Evolutionary conservation across 768 basidiomycete genomes (phyloP), one percentile per base, ranked within the genome.

Genomic region (Tremella fuciformis): DNA sequence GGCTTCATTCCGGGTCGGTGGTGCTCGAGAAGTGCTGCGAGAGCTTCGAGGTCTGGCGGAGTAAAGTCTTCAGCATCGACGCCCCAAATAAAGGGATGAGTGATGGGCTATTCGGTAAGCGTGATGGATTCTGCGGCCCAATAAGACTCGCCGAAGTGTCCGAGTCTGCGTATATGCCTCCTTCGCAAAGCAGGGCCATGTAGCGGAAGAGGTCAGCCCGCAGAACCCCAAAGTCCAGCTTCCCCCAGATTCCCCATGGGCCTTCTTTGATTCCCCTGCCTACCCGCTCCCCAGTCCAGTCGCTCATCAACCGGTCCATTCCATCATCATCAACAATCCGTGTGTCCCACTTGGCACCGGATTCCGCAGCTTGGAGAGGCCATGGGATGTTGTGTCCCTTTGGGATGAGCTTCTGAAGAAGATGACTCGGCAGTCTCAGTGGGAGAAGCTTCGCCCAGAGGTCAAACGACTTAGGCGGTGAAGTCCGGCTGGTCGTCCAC

Each of bases 71-170:
- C 46, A 4, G 63, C 63, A 8, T 52, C 38, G 6, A 54, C 13
- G 3, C 63, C 63, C 63, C 63, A 65, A 16, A 65, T 24, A 37
- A 58, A 65, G 9, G 63, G 63, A 41, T 65, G 63, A 21, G 60
- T 49, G n/a, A 65, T 56, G 24, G 63, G 63, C 59, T 61, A 37
- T 21, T 6, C 16, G 34, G 13, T 42, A 34, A 53, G 46, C 53
- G 39, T 24, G 59, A 9, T 9, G 6, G 38, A 18, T 18, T 52
- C 21, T n/a, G n/a, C n/a, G n/a, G n/a, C n/a, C n/a, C n/a, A n/a
- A n/a, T n/a, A 3, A 18, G 24, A 54, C 63, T 56, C 42, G 60
- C 63, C 38, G 54, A 40, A 3, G 59, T 60, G 53, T 65, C 63
- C 34, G 63, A 60, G 42, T 65, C 63, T 4, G 63, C 61, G 22